phyloP scores from a whole-genome alignment of 148 eudicot species.

The Polygonum maritimum region DNA sequence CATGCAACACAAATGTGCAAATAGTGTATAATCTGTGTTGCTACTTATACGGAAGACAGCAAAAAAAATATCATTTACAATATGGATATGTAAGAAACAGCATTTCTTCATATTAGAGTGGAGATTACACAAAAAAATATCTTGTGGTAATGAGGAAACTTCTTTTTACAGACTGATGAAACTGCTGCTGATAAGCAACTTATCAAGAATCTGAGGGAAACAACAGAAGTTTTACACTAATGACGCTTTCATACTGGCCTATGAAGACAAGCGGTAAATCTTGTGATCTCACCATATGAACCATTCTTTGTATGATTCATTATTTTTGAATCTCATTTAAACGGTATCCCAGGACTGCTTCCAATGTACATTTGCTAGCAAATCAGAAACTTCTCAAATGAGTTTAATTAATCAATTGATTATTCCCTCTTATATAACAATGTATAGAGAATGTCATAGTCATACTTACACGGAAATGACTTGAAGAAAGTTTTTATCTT shows the following conservation, averaged over 20 bases:
- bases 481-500: slow-evolving; percentile 20
- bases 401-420: background rate
- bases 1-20: background rate
- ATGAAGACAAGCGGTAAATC: background rate
- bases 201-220: background rate
- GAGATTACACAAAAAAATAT: background rate
- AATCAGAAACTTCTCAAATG: background rate
- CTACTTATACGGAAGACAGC: no score
- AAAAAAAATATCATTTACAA: background rate
- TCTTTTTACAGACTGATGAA: no score
- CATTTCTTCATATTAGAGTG: background rate
- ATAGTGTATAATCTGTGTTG: background rate
- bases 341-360: background rate
- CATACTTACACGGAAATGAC: slow-evolving; percentile 3
- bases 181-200: background rate
- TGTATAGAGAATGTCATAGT: background rate
- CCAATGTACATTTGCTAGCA: background rate
- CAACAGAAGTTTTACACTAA: background rate
- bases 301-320: background rate
- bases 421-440: background rate
- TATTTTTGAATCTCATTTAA: background rate
- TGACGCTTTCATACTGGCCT: background rate
- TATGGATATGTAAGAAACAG: background rate
- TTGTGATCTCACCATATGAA: background rate
- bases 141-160: background rate